These are phyloP conservation scores for Mycosphaerella sp. DNA, from an alignment of 2,329 filamentous ascomycete species.

Conservation along the genomic window DNA sequence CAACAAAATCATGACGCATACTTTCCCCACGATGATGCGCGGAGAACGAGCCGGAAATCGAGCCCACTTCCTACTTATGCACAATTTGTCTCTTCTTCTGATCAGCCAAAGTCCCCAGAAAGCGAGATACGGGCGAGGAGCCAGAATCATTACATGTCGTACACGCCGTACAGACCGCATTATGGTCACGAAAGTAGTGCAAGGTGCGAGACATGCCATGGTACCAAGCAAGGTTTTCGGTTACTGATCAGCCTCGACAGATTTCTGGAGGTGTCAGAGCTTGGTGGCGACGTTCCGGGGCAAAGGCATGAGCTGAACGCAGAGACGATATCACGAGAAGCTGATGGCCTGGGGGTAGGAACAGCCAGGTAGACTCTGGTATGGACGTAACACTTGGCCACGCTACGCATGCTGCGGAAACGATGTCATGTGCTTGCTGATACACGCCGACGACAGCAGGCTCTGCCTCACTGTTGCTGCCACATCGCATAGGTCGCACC, in stretches of 20 bases:
- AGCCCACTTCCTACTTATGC: constrained; percentile 5
- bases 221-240: background rate
- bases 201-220: background rate
- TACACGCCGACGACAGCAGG: background rate
- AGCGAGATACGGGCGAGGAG: background rate
- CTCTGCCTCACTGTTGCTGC: background rate
- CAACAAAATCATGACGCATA: background rate
- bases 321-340: background rate
- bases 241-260: background rate
- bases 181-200: background rate
- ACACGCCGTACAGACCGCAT: background rate
- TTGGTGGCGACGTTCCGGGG: background rate
- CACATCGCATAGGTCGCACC: background rate
- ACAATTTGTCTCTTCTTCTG: background rate
- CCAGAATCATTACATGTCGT: background rate
- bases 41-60: background rate
- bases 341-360: background rate
- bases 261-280: constrained; percentile 6
- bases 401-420: background rate
- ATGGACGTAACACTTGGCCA: background rate
- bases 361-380: background rate
- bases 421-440: background rate
- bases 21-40: background rate
- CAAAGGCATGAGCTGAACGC: constrained; percentile 2
- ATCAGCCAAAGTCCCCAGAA: background rate